Conservation (phyloP, 164 flowering plant species). For the Taxillus chinensis region DNA sequence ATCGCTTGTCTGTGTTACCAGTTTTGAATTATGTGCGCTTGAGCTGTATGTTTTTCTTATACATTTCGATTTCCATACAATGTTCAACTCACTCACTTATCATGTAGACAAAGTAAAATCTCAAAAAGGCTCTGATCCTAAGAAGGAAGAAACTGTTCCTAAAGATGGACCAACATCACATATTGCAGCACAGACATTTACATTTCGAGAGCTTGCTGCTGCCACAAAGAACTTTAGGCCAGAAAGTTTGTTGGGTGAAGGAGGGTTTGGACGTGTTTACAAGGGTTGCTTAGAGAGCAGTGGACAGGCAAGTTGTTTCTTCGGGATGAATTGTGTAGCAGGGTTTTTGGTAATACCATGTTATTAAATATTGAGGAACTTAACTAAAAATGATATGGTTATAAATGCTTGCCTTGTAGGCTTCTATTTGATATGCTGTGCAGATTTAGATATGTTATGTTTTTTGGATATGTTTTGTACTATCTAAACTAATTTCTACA, state of each 20-base stretch:
- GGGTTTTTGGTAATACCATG: no score
- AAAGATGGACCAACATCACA: conserved; percentile 52
- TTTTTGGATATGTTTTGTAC: no score
- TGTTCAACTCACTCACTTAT: not conserved
- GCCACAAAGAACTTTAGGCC: conserved; percentile 76
- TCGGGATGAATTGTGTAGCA: not conserved
- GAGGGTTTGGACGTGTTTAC: conserved; percentile 90
- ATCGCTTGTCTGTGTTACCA: no score
- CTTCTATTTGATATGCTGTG: no score
- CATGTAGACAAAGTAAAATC: conserved; percentile 51
- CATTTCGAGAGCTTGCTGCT: conserved; percentile 76
- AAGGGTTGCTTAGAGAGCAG: conserved; percentile 73
- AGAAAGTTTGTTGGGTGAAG: conserved; percentile 78
- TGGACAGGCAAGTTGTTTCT: conserved; percentile 44
- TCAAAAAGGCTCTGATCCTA: conserved; percentile 39
- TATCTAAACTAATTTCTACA: no score
- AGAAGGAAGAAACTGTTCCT: conserved; percentile 42
- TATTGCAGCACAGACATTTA: conserved; percentile 78
- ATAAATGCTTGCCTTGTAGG: no score
- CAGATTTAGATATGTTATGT: no score
- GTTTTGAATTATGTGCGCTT: no score
- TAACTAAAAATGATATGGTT: no score
- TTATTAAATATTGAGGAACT: no score
- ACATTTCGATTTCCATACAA: no score
- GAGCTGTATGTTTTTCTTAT: no score